Evolutionary conservation across 495 filamentous ascomycete genomes (phyloP).

Genomic region (Neurospora sp.): DNA sequence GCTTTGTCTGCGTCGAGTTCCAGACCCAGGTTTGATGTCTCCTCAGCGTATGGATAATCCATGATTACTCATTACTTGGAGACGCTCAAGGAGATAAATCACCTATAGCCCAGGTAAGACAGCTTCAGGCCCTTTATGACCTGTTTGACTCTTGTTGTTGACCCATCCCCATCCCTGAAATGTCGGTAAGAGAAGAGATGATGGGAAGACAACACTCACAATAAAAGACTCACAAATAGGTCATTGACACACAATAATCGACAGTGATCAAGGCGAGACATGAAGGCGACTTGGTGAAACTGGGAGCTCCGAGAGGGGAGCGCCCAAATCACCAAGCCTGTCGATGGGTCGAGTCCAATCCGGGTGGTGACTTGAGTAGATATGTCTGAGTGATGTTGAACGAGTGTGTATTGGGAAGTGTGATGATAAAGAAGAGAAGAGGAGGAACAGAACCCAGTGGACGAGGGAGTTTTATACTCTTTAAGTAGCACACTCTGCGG

Average conservation of each 20-base stretch:
- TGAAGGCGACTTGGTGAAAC: neutral
- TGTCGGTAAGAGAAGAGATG: neutral
- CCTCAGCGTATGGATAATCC: neutral
- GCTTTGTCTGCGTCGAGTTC: neutral
- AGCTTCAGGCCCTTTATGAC: neutral
- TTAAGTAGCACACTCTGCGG: too few relatives aligned
- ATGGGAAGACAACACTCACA: neutral
- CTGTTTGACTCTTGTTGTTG: neutral
- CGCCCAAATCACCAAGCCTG: neutral
- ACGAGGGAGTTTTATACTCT: too few relatives aligned
- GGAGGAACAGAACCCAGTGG: too few relatives aligned
- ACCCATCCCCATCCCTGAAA: neutral
- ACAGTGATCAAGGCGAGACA: neutral
- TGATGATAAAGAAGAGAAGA: neutral
- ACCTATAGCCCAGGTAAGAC: neutral
- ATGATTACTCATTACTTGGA: neutral
- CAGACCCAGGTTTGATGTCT: neutral
- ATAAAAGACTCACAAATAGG: too few relatives aligned
- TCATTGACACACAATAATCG: too few relatives aligned
- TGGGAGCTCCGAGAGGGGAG: neutral
- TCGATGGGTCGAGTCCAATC: neutral
- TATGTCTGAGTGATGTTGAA: neutral
- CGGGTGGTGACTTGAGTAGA: neutral
- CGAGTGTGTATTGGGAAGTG: neutral
- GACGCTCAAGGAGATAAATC: neutral